Evolutionary conservation across 140 eudicot species (phyloP), one percentile per base, ranked within the genome.

Genomic region (Bidens hawaiensis): DNA sequence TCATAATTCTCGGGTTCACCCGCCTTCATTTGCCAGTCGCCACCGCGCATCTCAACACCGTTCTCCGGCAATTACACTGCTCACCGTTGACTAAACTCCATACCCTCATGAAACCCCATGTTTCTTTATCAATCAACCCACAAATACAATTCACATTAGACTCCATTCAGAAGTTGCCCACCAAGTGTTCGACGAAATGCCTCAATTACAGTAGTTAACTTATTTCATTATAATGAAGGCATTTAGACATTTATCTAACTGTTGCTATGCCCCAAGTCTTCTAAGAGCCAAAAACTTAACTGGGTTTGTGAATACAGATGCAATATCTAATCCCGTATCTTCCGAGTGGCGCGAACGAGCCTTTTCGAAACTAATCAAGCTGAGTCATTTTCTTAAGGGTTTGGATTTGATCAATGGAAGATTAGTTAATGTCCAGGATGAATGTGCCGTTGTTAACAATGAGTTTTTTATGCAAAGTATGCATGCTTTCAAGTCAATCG

Each of bases 381-480:
- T 82, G 77, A 43, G 83, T 69, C 79, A 62, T 22, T 65, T 83
- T 67, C 60, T 87, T 62, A 85, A 78, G 27, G 76, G 75, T 66
- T 31, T 91, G 24, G 99, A 91, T 67, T 69, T 78, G 52, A 67
- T 85, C 50, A 86, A 75, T 62, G 95, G 95, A 67, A 84, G 72
- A 74, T 75, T 91, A 30, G 74, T 87, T 58, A 76, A 78, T 55
- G 45, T 81, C 14, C 60, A 62, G n/a, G 80, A 87, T 18, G 46
- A 82, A 68, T 64, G 78, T 15, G 71, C n/a, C n/a, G n/a, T 63
- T 16, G 71, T 91, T 18, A 31, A 15, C 15, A 87, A 87, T 71
- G 85, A 80, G 30, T 57, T 75, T 46, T 83, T 91, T 31, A 65
- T 61, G 40, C 75, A 43, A 6, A 75, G 69, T 23, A 79, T 91